Conservation (phyloP, 2,329 filamentous ascomycete species). For the Aaosphaeria pasadenensis region DNA sequence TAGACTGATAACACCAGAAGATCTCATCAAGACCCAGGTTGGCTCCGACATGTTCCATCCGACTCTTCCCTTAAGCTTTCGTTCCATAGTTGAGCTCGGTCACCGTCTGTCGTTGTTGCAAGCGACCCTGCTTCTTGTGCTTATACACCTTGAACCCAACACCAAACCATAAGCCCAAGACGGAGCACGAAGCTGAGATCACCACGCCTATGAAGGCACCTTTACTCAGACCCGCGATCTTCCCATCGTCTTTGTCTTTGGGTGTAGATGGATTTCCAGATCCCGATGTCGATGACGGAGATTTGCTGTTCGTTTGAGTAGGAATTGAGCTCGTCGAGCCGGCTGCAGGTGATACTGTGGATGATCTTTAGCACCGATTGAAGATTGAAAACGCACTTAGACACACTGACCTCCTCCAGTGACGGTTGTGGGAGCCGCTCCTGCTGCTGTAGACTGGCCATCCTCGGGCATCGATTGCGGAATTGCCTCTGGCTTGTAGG, state of each 20-base stretch:
- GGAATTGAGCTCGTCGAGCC: too few species aligned
- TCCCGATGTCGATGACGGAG: too few species aligned
- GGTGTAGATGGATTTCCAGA: too few species aligned
- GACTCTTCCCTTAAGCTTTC: neutral
- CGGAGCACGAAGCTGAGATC: conserved; percentile 7
- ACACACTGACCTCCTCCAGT: neutral
- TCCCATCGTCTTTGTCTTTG: conserved; percentile 3
- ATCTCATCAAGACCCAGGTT: too few species aligned
- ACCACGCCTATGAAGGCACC: conserved; percentile 12
- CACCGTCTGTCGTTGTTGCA: conserved; percentile 1
- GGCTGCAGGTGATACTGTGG: too few species aligned
- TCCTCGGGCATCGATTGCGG: conserved; percentile 1
- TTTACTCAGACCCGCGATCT: conserved; percentile 11
- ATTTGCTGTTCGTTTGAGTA: too few species aligned
- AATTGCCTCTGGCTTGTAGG: conserved; percentile 7
- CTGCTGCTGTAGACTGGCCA: neutral
- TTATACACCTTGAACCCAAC: conserved; percentile 13
- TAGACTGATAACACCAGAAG: too few species aligned
- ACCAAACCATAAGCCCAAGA: conserved; percentile 10
- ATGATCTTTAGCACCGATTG: too few species aligned
- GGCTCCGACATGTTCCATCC: too few species aligned
- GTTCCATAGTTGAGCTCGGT: neutral
- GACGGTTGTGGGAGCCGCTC: neutral
- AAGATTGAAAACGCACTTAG: too few species aligned
- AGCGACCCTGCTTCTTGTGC: conserved; percentile 8